Evolutionary conservation across 23 red algal genomes (phyloP).

Genomic region (Rhodosorus marinus): DNA sequence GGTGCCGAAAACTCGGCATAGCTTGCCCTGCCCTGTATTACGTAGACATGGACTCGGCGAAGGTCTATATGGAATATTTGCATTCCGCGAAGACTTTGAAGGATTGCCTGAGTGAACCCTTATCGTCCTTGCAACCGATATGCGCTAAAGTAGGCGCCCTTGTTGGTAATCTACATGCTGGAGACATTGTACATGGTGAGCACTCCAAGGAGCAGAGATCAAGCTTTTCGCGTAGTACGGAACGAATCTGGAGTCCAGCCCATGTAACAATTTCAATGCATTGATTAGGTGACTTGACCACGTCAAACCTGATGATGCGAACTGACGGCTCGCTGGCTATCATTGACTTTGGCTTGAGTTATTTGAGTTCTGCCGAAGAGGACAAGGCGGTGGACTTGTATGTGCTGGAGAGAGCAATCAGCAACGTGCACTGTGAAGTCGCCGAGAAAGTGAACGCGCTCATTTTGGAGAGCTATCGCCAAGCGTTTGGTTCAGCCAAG

Average conservation of each 20-base stretch:
- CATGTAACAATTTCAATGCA: too few relatives aligned
- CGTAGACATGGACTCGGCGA: not conserved
- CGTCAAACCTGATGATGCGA: conserved; percentile 33
- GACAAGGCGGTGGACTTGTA: conserved; percentile 70
- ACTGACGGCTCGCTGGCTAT: not conserved
- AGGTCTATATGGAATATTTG: not conserved
- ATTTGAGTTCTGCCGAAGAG: conserved; percentile 26
- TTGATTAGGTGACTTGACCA: conserved; percentile 58
- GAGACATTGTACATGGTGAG: conserved; percentile 41
- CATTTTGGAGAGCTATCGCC: not conserved
- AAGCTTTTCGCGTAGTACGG: too few relatives aligned
- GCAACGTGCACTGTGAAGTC: conserved; percentile 3
- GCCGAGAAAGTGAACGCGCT: not conserved
- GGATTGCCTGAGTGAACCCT: not conserved
- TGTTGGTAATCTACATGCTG: conserved; percentile 26
- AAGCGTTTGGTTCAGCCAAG: not conserved
- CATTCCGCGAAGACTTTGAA: not conserved
- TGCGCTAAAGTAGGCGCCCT: not conserved
- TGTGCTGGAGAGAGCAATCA: conserved; percentile 50
- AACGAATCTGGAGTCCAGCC: too few relatives aligned
- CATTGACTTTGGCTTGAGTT: conserved; percentile 66
- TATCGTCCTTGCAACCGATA: not conserved
- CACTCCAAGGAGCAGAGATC: too few relatives aligned
- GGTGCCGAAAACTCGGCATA: conserved; percentile 4
- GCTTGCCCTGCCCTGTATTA: not conserved